Evolutionary conservation across 2,329 filamentous ascomycete genomes (phyloP), one percentile per base, ranked within the genome.

Genomic region (Fusarium sp.): DNA sequence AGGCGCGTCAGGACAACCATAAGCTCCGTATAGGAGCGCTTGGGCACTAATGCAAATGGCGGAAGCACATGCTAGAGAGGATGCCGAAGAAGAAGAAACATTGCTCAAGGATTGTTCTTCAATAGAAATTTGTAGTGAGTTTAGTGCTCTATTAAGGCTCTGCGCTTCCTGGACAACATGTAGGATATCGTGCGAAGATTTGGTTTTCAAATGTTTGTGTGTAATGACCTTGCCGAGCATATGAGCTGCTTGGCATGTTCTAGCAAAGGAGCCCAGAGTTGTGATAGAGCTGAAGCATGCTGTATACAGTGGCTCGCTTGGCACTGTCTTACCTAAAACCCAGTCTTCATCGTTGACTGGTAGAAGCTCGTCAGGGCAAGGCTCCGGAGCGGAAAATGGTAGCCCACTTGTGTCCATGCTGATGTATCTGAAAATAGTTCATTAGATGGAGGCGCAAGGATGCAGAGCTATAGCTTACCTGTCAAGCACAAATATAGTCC

Each of bases 271-370:
- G 20, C 58, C 63, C 6, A 66, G 32, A n/a, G 56, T 44, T 17
- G 36, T 63, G 30, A 54, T 32, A 4, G 58, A 64, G 26, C 50
- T 63, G 24, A 63, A 63, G 26, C 58, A 54, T 14, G 32, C 58
- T n/a, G 63, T 64, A 24, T 63, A 47, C 15, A 66, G 17, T 30
- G 63, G 58, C n/a, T 55, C 63, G 28, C 50, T 66, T 28, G 60
- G 48, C 8, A 63, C 63, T 24, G 48, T 64, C 14, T 55, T 41
- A 13, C 59, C 63, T 20, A 41, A 14, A 15, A 24, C 47, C 63
- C 63, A 66, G 8, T 66, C 63, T 12, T 63, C 39, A 14, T 66
- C 63, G 28, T 66, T 66, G 20, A 53, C 59, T 8, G 63, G 63
- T 18, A 66, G 18, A 4, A 64, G 41, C 22, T 47, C 59, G 15